Conservation (phyloP, 176 grass and related monocot genomes). For the Metroxylon sagu region DNA sequence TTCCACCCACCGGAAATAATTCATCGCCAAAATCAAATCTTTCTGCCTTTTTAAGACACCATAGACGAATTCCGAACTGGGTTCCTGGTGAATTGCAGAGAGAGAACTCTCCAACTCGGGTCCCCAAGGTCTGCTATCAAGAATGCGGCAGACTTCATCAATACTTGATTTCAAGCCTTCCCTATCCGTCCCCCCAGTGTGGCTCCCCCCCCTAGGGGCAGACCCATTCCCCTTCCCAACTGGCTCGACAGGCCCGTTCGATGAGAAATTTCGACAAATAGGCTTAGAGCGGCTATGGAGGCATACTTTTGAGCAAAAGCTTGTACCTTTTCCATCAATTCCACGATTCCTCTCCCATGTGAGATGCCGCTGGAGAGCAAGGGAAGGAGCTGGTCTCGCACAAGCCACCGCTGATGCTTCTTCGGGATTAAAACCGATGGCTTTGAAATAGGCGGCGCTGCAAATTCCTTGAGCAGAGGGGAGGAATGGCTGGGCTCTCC, state of each 20-base stretch:
- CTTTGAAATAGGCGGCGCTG: no score
- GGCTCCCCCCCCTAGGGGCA: not conserved
- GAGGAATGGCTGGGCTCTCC: no score
- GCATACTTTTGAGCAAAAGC: slow-evolving; percentile 1
- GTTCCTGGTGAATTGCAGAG: slow-evolving; percentile 32
- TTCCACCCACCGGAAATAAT: slow-evolving; percentile 58
- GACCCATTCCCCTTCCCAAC: not conserved
- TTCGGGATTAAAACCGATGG: no score
- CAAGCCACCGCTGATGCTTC: not conserved
- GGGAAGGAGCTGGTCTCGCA: not conserved
- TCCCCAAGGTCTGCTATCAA: slow-evolving; percentile 42
- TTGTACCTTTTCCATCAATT: not conserved
- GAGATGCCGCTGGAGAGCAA: not conserved
- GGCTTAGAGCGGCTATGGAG: not conserved
- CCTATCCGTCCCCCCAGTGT: not conserved
- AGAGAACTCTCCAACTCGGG: slow-evolving; percentile 38
- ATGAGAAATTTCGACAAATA: slow-evolving; percentile 3
- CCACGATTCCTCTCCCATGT: not conserved
- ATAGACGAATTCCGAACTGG: slow-evolving; percentile 29
- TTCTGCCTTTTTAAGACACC: slow-evolving; percentile 48
- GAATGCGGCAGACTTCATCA: slow-evolving; percentile 40
- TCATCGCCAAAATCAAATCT: slow-evolving; percentile 42
- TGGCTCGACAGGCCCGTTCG: not conserved
- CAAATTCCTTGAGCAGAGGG: no score
- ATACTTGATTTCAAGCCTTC: not conserved